phyloP scores from a whole-genome alignment of 2,329 filamentous ascomycete genomes.

The Penicillium aurantiogriseum region DNA sequence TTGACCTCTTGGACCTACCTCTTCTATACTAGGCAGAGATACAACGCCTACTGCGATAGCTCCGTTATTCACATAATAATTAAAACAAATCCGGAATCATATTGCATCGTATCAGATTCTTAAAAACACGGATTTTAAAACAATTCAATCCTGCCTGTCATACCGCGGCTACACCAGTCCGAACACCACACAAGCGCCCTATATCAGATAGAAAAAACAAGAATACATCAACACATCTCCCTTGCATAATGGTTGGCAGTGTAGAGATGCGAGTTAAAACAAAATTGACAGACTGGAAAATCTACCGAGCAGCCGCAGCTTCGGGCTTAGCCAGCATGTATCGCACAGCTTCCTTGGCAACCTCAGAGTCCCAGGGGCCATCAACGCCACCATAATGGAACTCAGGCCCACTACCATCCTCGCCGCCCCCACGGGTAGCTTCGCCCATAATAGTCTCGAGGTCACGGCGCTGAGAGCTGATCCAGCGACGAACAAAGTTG shows the following conservation, averaged over 20 bases:
- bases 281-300: neutral
- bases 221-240: constrained; percentile 8
- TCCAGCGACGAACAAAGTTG: constrained; percentile 81
- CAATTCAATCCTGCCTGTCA: constrained; percentile 19
- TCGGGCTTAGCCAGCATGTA: constrained; percentile 57
- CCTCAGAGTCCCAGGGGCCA: constrained; percentile 62
- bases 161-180: constrained; percentile 21
- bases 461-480: constrained; percentile 86
- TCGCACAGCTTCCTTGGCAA: constrained; percentile 62
- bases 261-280: neutral
- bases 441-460: constrained; percentile 86
- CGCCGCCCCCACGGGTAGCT: constrained; percentile 58
- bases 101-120: constrained; percentile 8
- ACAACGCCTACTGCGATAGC: neutral
- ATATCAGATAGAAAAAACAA: constrained; percentile 10
- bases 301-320: constrained; percentile 29
- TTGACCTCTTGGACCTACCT: neutral
- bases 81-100: constrained; percentile 3
- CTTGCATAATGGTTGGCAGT: neutral
- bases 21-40: neutral
- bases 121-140: constrained; percentile 12
- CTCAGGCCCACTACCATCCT: constrained; percentile 53
- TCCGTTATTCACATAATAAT: neutral
- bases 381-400: constrained; percentile 52
- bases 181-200: constrained; percentile 29